Percentiles rank a stretch among this genome's conserved stretches.
These are phyloP conservation scores for Vigna nakashimae DNA, from an alignment of 306 rosid species.

Conservation along the genomic window DNA sequence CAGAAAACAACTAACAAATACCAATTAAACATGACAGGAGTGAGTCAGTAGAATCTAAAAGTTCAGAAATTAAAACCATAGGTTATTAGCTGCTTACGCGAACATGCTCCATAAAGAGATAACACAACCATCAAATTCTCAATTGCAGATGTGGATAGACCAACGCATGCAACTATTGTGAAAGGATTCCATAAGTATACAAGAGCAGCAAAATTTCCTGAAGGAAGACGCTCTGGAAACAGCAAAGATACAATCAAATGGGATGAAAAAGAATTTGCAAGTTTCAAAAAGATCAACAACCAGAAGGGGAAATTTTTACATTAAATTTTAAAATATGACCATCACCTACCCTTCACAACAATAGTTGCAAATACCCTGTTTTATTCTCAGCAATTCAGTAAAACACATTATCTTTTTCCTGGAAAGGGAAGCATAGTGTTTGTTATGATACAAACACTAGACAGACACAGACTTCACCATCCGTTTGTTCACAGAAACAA, in stretches of 20 bases:
- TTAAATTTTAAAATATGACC: slow-evolving; percentile 15
- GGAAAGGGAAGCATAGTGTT: not conserved
- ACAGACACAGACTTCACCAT: slow-evolving; percentile 12
- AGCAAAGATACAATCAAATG: slow-evolving; percentile 34
- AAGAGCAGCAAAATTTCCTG: slow-evolving; percentile 59
- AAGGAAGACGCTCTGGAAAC: slow-evolving; percentile 55
- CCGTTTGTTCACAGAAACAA: slow-evolving; percentile 23
- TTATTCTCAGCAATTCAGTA: slow-evolving; percentile 1
- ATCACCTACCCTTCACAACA: slow-evolving; percentile 24
- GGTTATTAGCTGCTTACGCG: slow-evolving; percentile 47
- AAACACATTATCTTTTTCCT: not conserved
- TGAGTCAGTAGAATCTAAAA: not conserved
- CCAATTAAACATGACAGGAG: not conserved
- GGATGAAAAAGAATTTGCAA: slow-evolving; percentile 28
- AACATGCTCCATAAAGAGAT: slow-evolving; percentile 60
- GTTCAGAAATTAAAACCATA: slow-evolving; percentile 12
- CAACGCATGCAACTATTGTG: slow-evolving; percentile 59
- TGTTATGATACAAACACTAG: slow-evolving; percentile 9
- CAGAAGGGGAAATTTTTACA: slow-evolving; percentile 9
- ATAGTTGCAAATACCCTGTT: slow-evolving; percentile 17
- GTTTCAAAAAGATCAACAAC: slow-evolving; percentile 28
- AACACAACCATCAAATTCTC: slow-evolving; percentile 56
- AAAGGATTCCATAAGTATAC: slow-evolving; percentile 62
- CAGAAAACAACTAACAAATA: slow-evolving; percentile 27
- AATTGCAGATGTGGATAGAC: slow-evolving; percentile 60